Base-by-base conservation (phyloP, 768 basidiomycete species). In the Mrakia gelida region DNA sequence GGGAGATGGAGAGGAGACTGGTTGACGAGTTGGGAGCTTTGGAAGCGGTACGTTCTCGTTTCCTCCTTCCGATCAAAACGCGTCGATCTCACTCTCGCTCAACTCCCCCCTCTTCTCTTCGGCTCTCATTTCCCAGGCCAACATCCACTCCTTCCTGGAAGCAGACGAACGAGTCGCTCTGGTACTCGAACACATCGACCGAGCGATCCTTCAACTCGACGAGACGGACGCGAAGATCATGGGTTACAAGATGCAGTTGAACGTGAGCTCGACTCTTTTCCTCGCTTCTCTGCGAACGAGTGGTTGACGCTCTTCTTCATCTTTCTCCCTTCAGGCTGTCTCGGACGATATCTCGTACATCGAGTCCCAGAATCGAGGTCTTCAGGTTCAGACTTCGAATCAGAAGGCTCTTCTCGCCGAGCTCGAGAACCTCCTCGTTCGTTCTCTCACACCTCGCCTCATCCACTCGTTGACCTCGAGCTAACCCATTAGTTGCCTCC, bases 331-430 rank as follows among this genome's bases (percentile, higher is more conserved):
- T 32, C 81, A 98, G 96, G 92, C 93, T 75, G 96, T 97, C 56
- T 89, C 89, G 74, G 97, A 99, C 78, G 97, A 99, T 83, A 99
- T 99, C 75, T 89, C 89, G 10, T 95, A 90, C 83, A 99, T 99
- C 81, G 97, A 98, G 85, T 92, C 92, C 1, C 96, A 98, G 84
- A 95, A 96, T 83, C 89, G 95, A 68, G 97, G 97, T 80, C 86
- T 99, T 52, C 97, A 99, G 85, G 95, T 98, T 5, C 96, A 98
- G 82, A 98, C 91, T 13, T 94, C 96, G 82, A 99, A 98, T 81
- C 96, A 98, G 84, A 88, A 91, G 32, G 90, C 91, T 23, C 87
- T 99, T 13, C 85, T 98, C 61, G 87, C 86, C 45, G 97, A 98
- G 83, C 85, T 99, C 16, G 91, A 95, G 84, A 92, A 93, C 81